Conservation (phyloP, 257 asterid species). For the Coffea canephora region DNA sequence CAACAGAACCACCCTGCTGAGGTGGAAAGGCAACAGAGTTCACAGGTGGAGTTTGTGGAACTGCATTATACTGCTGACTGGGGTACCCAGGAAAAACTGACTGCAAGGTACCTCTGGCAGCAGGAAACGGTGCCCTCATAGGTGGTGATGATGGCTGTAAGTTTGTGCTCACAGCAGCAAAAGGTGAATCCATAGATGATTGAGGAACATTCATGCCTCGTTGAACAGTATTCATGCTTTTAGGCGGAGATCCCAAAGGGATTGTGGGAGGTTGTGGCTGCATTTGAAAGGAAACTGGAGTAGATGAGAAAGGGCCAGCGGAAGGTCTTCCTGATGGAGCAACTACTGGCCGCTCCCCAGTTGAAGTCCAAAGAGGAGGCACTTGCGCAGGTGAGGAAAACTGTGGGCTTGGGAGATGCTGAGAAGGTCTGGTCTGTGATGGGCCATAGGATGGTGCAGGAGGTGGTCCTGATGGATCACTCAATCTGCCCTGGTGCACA, state of each 20-base stretch:
- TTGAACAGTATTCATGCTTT: conserved; percentile 47
- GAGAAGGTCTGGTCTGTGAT: conserved; percentile 55
- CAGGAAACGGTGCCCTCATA: conserved; percentile 46
- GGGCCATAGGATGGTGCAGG: conserved; percentile 60
- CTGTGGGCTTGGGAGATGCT: conserved; percentile 51
- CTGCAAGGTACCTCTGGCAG: conserved; percentile 40
- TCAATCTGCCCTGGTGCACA: conserved; percentile 44
- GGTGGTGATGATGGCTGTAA: conserved; percentile 65
- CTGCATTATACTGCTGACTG: conserved; percentile 48
- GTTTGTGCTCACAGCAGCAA: conserved; percentile 46
- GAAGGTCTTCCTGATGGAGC: conserved; percentile 56
- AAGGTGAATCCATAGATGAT: conserved; percentile 39
- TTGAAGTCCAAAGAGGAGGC: conserved; percentile 37
- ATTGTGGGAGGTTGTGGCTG: conserved; percentile 51
- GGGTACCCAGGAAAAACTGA: conserved; percentile 69
- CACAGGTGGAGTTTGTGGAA: conserved; percentile 48
- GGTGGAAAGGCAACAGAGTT: conserved; percentile 46
- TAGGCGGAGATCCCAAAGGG: conserved; percentile 67
- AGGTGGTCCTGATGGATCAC: conserved; percentile 50
- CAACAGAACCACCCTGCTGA: conserved; percentile 60
- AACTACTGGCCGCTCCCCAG: conserved; percentile 44
- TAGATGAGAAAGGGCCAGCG: conserved; percentile 34
- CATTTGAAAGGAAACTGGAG: conserved; percentile 38
- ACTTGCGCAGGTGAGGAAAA: conserved; percentile 40
- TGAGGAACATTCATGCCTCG: conserved; percentile 34